Percentiles rank a stretch among this genome's conserved stretches.
phyloP scores from a whole-genome alignment of 2,329 filamentous ascomycete genomes.

The Fusarium paranaense region DNA sequence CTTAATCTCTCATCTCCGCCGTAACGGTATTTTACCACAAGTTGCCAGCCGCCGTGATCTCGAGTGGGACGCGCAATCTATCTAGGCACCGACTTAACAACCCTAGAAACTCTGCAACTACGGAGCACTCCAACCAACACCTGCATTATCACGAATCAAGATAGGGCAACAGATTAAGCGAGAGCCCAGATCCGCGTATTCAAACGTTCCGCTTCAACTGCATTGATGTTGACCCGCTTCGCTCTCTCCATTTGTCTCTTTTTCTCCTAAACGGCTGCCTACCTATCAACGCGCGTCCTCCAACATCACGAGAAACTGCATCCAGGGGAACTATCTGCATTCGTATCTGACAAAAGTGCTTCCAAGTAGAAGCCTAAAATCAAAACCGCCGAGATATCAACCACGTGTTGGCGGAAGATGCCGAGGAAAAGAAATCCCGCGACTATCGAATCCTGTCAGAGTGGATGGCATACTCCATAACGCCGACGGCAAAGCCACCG shows the following conservation, averaged over 20 bases:
- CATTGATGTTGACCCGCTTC: not conserved
- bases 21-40: not conserved
- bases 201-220: not conserved
- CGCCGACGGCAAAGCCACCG: not conserved
- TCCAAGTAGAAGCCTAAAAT: not conserved
- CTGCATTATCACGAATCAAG: not conserved
- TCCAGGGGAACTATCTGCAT: not conserved
- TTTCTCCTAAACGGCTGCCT: not conserved
- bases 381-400: not conserved
- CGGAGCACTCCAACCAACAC: not conserved
- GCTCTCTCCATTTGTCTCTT: not conserved
- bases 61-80: not conserved
- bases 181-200: not conserved
- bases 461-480: constrained; percentile 9
- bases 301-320: not conserved
- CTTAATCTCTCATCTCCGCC: not conserved
- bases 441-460: not conserved
- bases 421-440: not conserved
- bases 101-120: not conserved
- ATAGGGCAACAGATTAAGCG: not conserved
- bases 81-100: not conserved
- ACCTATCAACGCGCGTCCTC: not conserved
- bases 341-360: not conserved
- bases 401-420: not conserved
- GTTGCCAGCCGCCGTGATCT: not conserved